phyloP scores from a whole-genome alignment of 2,329 filamentous ascomycete species.

The Thermoascus crustaceus region DNA sequence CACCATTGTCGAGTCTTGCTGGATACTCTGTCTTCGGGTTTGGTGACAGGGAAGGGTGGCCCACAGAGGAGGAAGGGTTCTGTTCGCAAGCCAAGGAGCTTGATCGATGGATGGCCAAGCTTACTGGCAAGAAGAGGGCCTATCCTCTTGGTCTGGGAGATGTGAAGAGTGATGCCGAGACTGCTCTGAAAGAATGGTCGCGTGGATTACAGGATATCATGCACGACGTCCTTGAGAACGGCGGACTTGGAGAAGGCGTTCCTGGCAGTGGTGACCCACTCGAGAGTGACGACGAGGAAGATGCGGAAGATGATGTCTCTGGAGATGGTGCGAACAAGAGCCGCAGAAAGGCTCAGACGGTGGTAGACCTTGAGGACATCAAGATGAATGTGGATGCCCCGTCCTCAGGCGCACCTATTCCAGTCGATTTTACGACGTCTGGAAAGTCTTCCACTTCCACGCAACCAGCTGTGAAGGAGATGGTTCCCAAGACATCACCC shows the following conservation, averaged over 20 bases:
- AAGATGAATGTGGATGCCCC: slow-evolving; percentile 35
- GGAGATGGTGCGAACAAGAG: slow-evolving; percentile 47
- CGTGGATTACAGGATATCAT: slow-evolving; percentile 66
- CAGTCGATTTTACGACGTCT: slow-evolving; percentile 69
- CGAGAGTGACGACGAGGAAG: slow-evolving; percentile 73
- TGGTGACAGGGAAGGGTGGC: slow-evolving; percentile 87
- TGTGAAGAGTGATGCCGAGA: slow-evolving; percentile 62
- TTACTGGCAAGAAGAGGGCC: slow-evolving; percentile 77
- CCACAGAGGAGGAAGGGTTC: slow-evolving; percentile 80
- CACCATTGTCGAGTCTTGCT: slow-evolving; percentile 64
- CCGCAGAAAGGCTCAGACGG: slow-evolving; percentile 37
- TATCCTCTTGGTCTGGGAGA: slow-evolving; percentile 86
- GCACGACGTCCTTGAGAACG: slow-evolving; percentile 46
- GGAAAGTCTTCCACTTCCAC: slow-evolving; percentile 35
- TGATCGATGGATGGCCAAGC: slow-evolving; percentile 94
- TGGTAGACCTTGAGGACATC: slow-evolving; percentile 81
- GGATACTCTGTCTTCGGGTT: slow-evolving; percentile 94
- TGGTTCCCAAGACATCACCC: slow-evolving; percentile 86
- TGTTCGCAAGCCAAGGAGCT: slow-evolving; percentile 86
- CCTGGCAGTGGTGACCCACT: slow-evolving; percentile 72
- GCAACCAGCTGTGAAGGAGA: slow-evolving; percentile 60
- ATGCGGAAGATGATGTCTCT: slow-evolving; percentile 48
- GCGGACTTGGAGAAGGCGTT: slow-evolving; percentile 56
- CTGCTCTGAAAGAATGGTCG: slow-evolving; percentile 68
- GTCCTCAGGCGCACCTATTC: slow-evolving; percentile 44